Base-by-base conservation (phyloP, 2,329 filamentous ascomycete species). In the Ilyonectria mors-panacis region DNA sequence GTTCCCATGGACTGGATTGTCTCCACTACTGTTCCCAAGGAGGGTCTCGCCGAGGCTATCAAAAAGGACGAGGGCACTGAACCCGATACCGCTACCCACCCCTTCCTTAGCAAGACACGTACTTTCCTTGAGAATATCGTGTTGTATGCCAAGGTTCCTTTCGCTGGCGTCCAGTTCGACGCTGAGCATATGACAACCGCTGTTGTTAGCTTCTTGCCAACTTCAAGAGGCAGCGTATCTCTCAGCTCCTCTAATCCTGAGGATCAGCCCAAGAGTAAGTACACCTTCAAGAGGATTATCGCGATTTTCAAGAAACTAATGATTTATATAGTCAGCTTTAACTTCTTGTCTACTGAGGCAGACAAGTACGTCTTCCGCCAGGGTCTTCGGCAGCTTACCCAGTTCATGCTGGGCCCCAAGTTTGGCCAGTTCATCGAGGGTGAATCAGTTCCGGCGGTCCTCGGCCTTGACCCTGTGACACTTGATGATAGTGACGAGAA, bases 1-100 rank as follows among this genome's bases (percentile, higher is more conserved):
- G 67, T 75, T 4, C 81, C 81, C 0, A 60, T 75, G 50, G 81
- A 84, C 69, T 84, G 81, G 70, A 73, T 81, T 13, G 77, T 79
- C 8, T 77, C 73, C 1, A 74, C 72, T 0, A 70, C 70, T 21
- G 70, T 81, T 3, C 65, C 71, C 9, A 73, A 72, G 15, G 70
- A 79, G 0, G 76, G 75, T 0, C 76, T 83, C 3, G 67, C 65
- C 6, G 65, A 68, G 15, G 81, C 79, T 3, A 79, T 81, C 7
- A 65, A 75, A 30, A 74, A 74, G 45, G 81, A 82, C 21, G 79
- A 81, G 35, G 80, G 78, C 2, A 50, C 73, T 51, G 62, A 71
- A 70, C 73, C 76, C 0, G 75, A 78, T 71, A 23, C 78, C 56
- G 28, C 75, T 64, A 74, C 56, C 4, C 78, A 83, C 67, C 63